Conservation (phyloP, 495 filamentous ascomycete species). For the Halenospora varia region DNA sequence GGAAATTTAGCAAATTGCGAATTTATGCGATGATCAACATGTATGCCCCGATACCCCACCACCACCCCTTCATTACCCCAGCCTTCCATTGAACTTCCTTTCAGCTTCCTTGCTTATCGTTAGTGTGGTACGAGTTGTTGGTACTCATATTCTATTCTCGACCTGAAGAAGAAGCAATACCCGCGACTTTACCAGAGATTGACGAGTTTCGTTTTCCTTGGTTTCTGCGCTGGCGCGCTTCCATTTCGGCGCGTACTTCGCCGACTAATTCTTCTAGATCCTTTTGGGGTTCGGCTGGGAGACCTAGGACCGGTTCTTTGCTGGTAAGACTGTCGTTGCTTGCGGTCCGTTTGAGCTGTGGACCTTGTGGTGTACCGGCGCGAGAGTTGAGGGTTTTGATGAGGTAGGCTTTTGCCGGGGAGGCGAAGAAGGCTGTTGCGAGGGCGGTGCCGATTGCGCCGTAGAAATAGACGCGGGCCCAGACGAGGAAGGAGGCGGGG, state of each 20-base stretch:
- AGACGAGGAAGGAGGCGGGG: slow-evolving; percentile 60
- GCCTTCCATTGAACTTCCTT: background rate
- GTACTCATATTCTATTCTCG: too few species aligned
- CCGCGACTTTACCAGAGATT: background rate
- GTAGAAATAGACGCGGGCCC: slow-evolving; percentile 89
- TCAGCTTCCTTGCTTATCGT: background rate
- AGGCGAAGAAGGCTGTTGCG: slow-evolving; percentile 72
- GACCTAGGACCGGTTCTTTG: slow-evolving; percentile 56
- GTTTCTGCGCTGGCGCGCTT: slow-evolving; percentile 29
- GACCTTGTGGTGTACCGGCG: slow-evolving; percentile 30
- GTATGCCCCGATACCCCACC: background rate
- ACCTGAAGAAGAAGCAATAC: background rate
- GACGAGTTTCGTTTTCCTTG: slow-evolving; percentile 11
- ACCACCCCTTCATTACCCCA: background rate
- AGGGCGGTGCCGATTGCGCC: slow-evolving; percentile 59
- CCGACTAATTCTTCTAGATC: slow-evolving; percentile 77
- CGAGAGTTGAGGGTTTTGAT: slow-evolving; percentile 55
- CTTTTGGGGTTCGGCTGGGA: slow-evolving; percentile 68
- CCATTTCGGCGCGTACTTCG: slow-evolving; percentile 70
- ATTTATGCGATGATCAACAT: background rate
- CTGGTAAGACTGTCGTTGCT: slow-evolving; percentile 22
- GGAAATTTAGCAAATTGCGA: background rate
- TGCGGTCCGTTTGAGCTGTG: slow-evolving; percentile 10
- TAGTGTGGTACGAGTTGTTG: too few species aligned
- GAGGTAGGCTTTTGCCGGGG: slow-evolving; percentile 65